These are phyloP conservation scores for Phaeosphaeriaceae sp. DNA, from an alignment of 2,329 filamentous ascomycete genomes.

Conservation along the genomic window DNA sequence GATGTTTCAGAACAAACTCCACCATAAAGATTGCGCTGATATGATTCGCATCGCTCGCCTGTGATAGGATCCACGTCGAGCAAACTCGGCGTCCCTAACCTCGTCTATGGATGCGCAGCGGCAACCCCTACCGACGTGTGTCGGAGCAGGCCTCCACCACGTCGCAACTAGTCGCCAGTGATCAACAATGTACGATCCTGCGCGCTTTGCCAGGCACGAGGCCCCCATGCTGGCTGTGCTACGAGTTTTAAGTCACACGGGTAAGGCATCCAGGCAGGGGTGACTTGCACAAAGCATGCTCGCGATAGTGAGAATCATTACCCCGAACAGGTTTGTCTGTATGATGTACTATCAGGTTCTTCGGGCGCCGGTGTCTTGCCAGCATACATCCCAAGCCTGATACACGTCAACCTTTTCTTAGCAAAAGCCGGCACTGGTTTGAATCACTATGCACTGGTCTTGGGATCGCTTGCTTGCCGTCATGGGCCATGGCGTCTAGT, in stretches of 20 bases:
- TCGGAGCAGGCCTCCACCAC: slow-evolving; percentile 14
- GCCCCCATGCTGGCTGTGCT: slow-evolving; percentile 26
- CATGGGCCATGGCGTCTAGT: slow-evolving; percentile 15
- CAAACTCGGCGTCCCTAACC: slow-evolving; percentile 16
- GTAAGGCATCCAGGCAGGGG: slow-evolving; percentile 11
- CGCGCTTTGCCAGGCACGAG: slow-evolving; percentile 20
- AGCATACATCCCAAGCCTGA: slow-evolving; percentile 12
- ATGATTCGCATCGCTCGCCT: slow-evolving; percentile 18
- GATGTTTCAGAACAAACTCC: slow-evolving; percentile 30
- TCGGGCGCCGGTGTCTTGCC: slow-evolving; percentile 1
- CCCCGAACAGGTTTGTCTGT: slow-evolving; percentile 24
- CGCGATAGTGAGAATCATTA: slow-evolving; percentile 19
- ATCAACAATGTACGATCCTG: slow-evolving; percentile 26
- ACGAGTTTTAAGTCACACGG: slow-evolving; percentile 15
- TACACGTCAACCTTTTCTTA: slow-evolving; percentile 23
- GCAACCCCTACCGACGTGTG: slow-evolving; percentile 17
- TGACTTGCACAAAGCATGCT: slow-evolving; percentile 9
- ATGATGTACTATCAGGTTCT: slow-evolving; percentile 15
- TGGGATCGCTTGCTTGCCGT: slow-evolving; percentile 20
- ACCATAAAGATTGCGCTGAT: slow-evolving; percentile 22
- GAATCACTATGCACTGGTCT: slow-evolving; percentile 13
- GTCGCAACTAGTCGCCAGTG: slow-evolving; percentile 13
- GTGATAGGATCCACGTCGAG: slow-evolving; percentile 36
- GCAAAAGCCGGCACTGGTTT: slow-evolving; percentile 18
- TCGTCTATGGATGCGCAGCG: slow-evolving; percentile 17